Conservation (phyloP, 495 filamentous ascomycete genomes). For the Xylaria acuta region DNA sequence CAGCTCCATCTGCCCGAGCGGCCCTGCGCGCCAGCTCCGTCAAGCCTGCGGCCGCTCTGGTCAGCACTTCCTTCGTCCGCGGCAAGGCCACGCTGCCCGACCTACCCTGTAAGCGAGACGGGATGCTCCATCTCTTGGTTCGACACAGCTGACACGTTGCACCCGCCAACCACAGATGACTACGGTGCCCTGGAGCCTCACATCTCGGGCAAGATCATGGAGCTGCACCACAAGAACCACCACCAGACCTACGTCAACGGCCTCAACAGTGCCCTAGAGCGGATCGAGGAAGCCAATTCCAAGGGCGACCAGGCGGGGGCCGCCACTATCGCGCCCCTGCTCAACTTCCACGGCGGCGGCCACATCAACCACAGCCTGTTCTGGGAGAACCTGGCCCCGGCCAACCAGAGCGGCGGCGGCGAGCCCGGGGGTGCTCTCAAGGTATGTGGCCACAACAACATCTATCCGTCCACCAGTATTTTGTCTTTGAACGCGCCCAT, state of each 20-base stretch:
- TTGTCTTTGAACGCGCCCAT: not conserved
- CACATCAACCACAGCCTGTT: constrained; percentile 95
- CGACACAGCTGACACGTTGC: constrained; percentile 7
- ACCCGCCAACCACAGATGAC: constrained; percentile 62
- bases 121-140: not conserved
- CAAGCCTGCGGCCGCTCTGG: constrained; percentile 59
- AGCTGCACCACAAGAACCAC: constrained; percentile 83
- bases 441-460: constrained; percentile 28
- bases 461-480: not conserved
- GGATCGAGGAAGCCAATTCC: constrained; percentile 63
- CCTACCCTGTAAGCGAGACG: constrained; percentile 74
- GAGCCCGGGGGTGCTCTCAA: constrained; percentile 65
- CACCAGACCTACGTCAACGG: constrained; percentile 81
- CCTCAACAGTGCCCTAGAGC: constrained; percentile 68
- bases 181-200: constrained; percentile 91
- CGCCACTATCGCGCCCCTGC: constrained; percentile 80
- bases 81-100: constrained; percentile 94
- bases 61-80: constrained; percentile 75
- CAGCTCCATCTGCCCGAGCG: constrained; percentile 50
- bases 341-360: constrained; percentile 98
- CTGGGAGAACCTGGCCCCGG: constrained; percentile 96
- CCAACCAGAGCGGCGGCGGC: constrained; percentile 71
- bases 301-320: constrained; percentile 68
- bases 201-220: constrained; percentile 98
- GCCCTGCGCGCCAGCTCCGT: constrained; percentile 50